Evolutionary conservation across 1,284 basidiomycete genomes (phyloP).

Genomic region (Papiliotrema fonsecae): DNA sequence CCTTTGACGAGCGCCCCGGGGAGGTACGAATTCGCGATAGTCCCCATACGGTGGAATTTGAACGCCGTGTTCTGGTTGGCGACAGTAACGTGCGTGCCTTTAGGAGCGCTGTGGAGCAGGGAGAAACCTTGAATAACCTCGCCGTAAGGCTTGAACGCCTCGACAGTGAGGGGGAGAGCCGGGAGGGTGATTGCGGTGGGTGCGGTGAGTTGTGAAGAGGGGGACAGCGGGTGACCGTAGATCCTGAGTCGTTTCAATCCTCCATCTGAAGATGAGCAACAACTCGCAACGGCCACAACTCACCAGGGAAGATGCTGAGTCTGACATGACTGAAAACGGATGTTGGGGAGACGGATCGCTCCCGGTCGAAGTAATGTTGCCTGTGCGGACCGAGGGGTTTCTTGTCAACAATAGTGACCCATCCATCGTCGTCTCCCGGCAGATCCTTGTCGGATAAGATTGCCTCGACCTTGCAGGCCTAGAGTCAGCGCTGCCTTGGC

Average conservation of each 20-base stretch:
- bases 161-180: slow-evolving; percentile 71
- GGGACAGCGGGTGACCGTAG: slow-evolving; percentile 57
- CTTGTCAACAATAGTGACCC: slow-evolving; percentile 70
- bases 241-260: slow-evolving; percentile 89
- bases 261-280: slow-evolving; percentile 57
- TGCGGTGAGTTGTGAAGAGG: slow-evolving; percentile 10
- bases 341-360: slow-evolving; percentile 54
- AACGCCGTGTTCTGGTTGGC: slow-evolving; percentile 83
- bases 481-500: slow-evolving; percentile 1
- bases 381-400: slow-evolving; percentile 83
- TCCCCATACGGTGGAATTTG: slow-evolving; percentile 83
- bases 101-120: slow-evolving; percentile 42
- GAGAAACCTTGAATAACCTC: slow-evolving; percentile 72
- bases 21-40: slow-evolving; percentile 63
- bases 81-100: slow-evolving; percentile 60
- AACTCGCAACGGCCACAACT: slow-evolving; percentile 10
- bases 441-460: slow-evolving; percentile 34
- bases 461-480: slow-evolving; percentile 29
- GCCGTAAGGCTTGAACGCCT: slow-evolving; percentile 79
- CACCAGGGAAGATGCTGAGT: slow-evolving; percentile 75
- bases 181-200: slow-evolving; percentile 21
- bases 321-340: slow-evolving; percentile 74
- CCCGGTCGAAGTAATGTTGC: slow-evolving; percentile 81
- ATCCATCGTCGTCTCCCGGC: slow-evolving; percentile 52
- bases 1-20: slow-evolving; percentile 47